These are phyloP conservation scores for Chytridium lagenaria DNA, from an alignment of 371 early-diverging fungal genomes.

Conservation along the genomic window DNA sequence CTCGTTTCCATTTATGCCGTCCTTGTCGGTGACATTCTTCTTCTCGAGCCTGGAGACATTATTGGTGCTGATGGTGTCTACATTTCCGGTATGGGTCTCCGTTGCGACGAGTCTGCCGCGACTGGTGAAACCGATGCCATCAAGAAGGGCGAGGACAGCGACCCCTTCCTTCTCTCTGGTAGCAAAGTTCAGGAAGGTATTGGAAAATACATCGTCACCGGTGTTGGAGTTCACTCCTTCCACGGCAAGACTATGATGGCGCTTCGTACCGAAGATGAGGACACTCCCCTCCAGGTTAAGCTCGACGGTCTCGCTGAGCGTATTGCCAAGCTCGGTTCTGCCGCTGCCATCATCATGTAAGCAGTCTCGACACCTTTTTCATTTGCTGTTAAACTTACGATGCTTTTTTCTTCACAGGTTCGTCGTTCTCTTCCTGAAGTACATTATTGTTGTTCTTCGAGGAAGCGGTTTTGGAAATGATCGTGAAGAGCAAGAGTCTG, in stretches of 20 bases:
- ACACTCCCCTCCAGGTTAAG: slow-evolving; percentile 93
- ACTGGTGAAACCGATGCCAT: slow-evolving; percentile 87
- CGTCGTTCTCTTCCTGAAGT: slow-evolving; percentile 76
- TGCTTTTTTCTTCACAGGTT: slow-evolving; percentile 39
- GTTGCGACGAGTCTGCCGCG: slow-evolving; percentile 67
- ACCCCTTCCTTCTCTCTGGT: slow-evolving; percentile 67
- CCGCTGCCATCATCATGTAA: slow-evolving; percentile 75
- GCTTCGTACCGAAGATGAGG: slow-evolving; percentile 61
- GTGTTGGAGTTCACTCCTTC: slow-evolving; percentile 79
- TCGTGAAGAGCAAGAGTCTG: slow-evolving; percentile 25
- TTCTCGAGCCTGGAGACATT: slow-evolving; percentile 95
- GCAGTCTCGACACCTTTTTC: neutral
- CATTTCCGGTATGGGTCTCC: slow-evolving; percentile 39
- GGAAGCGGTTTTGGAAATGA: slow-evolving; percentile 26
- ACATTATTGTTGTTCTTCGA: slow-evolving; percentile 62
- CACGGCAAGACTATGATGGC: slow-evolving; percentile 81
- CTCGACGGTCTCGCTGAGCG: slow-evolving; percentile 84
- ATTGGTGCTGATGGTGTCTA: slow-evolving; percentile 86
- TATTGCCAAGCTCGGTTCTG: slow-evolving; percentile 89
- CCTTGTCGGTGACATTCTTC: slow-evolving; percentile 70
- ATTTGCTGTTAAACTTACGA: neutral
- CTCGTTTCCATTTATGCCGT: slow-evolving; percentile 35
- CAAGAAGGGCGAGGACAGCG: slow-evolving; percentile 39
- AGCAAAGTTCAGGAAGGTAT: slow-evolving; percentile 86
- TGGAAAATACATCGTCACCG: slow-evolving; percentile 77